Evolutionary conservation across 345 rosid species (phyloP), one percentile per base, ranked within the genome.

Genomic region (Sisymbrium irio): DNA sequence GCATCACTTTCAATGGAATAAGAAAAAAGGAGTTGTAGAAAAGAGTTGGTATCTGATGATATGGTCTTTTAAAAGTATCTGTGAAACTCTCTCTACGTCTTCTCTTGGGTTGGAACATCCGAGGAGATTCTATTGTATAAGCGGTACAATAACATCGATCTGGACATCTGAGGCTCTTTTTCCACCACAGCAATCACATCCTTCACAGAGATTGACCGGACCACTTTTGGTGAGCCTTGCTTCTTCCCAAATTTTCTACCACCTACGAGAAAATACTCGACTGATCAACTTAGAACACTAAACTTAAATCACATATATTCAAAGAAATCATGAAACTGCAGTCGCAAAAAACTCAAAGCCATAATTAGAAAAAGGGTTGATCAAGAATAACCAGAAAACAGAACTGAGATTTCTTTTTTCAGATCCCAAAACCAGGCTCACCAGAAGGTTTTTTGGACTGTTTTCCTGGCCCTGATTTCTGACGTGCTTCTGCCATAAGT

Each of bases 401-500:
- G 5, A 28, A 55, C 60, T 55, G 19, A 7, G 57, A 56, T 57
- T 42, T 33, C 14, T 55, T 18, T 27, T 7, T 42, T 13, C 65
- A 18, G 25, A 57, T 69, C 44, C 45, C 27, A 65, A 42, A 58
- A 69, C 9, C 40, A 12, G 5, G 73, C 85, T 76, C 77, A 91
- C 94, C 86, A 33, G 67, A 79, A 70, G 80, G 77, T 65, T 82
- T 91, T 70, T 60, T 84, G 39, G 46, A 12, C 49, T 75, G 77
- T 80, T 54, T 82, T 74, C 79, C 85, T 46, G 74, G 40, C 17
- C 77, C 59, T 76, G 86, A 74, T 85, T 84, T 87, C 81, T 87
- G 89, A 51, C 91, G 90, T 1, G 87, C 93, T 85, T 89, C 95
- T 62, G 93, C 99, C 97, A 88, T 88, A 61, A 87, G 85, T 79